These are phyloP conservation scores for Podila epicladia DNA, from an alignment of 192 early-diverging fungal species.

Conservation along the genomic window DNA sequence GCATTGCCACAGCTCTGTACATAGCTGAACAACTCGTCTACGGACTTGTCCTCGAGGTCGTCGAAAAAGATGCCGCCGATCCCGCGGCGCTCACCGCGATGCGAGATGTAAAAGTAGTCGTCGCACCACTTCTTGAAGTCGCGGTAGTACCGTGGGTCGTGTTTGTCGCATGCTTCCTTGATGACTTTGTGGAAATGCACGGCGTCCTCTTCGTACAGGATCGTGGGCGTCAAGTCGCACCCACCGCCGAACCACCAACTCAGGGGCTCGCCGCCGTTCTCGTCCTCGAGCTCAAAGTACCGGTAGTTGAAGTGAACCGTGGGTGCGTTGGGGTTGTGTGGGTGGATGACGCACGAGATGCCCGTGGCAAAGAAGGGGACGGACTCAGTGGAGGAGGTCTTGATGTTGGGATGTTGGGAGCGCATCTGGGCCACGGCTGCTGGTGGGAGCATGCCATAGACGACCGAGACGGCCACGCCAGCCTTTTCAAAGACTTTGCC, in stretches of 20 bases:
- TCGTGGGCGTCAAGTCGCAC: slow-evolving; percentile 92
- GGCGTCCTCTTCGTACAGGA: slow-evolving; percentile 92
- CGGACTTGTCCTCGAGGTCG: slow-evolving; percentile 82
- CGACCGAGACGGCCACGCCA: slow-evolving; percentile 91
- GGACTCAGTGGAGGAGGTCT: slow-evolving; percentile 57
- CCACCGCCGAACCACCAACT: slow-evolving; percentile 98
- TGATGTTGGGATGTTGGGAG: slow-evolving; percentile 75
- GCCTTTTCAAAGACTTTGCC: slow-evolving; percentile 98
- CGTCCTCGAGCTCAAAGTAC: slow-evolving; percentile 90
- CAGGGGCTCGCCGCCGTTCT: slow-evolving; percentile 67
- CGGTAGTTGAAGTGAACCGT: slow-evolving; percentile 98
- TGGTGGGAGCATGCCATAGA: slow-evolving; percentile 82
- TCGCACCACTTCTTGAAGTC: slow-evolving; percentile 98
- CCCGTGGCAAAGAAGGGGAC: slow-evolving; percentile 90
- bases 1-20: slow-evolving; percentile 82
- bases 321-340: slow-evolving; percentile 93
- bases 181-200: slow-evolving; percentile 92
- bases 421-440: slow-evolving; percentile 90
- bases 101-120: slow-evolving; percentile 89
- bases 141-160: slow-evolving; percentile 85
- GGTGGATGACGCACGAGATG: slow-evolving; percentile 93
- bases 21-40: slow-evolving; percentile 85
- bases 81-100: slow-evolving; percentile 90
- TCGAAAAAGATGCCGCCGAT: slow-evolving; percentile 99
- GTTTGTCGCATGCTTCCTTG: slow-evolving; percentile 91